Evolutionary conservation across 768 basidiomycete species (phyloP).

Genomic region (Podaxis rugospora): DNA sequence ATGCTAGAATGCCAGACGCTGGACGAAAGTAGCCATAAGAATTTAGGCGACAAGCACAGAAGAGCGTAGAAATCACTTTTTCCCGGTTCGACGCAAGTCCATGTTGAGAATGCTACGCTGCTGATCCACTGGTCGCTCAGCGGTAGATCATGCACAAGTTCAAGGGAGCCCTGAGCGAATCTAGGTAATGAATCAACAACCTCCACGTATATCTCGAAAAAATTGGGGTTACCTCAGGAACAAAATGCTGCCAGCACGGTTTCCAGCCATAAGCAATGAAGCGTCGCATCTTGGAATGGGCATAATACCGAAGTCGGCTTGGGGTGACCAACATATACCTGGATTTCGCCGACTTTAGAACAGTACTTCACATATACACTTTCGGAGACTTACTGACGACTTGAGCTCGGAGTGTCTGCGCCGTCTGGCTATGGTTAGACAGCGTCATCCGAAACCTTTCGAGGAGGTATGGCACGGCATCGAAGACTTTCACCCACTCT

Average conservation of each 20-base stretch:
- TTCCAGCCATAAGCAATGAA: constrained; percentile 69
- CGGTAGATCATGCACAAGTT: constrained; percentile 29
- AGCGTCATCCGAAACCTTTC: constrained; percentile 19
- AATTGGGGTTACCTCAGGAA: constrained; percentile 42
- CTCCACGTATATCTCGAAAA: neutral
- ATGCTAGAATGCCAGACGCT: constrained; percentile 61
- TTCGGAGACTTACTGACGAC: constrained; percentile 42
- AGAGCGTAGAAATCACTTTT: constrained; percentile 33
- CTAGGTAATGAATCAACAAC: neutral
- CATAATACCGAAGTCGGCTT: constrained; percentile 48
- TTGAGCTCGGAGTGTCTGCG: constrained; percentile 47
- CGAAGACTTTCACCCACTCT: constrained; percentile 65
- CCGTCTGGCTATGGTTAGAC: constrained; percentile 18
- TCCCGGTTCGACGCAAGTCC: constrained; percentile 34
- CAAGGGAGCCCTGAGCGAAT: neutral
- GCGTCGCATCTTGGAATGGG: constrained; percentile 49
- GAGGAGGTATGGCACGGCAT: constrained; percentile 51
- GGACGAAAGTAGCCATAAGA: constrained; percentile 2
- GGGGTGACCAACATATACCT: constrained; percentile 72
- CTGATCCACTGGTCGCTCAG: constrained; percentile 63
- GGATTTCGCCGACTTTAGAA: neutral
- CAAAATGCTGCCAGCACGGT: constrained; percentile 55
- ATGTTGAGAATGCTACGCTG: constrained; percentile 55
- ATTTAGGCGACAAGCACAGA: neutral
- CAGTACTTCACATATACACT: neutral